These are phyloP conservation scores for Zasmidium cellare DNA, from an alignment of 2,329 filamentous ascomycete genomes.

Conservation along the genomic window DNA sequence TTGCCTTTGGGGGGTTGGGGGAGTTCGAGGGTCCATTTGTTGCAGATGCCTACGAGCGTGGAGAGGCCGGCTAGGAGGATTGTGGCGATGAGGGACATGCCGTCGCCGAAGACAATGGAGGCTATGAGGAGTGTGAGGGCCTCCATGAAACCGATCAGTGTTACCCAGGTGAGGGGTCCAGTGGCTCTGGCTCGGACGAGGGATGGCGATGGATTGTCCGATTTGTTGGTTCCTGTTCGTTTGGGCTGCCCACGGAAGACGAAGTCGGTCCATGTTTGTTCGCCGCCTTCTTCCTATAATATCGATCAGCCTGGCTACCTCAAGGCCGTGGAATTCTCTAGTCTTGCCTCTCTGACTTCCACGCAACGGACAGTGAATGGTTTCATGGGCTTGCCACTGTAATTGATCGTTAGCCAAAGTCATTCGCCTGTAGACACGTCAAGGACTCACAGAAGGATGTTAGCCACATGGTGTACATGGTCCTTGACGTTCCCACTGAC, in stretches of 20 bases:
- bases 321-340: neutral
- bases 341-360: constrained; percentile 19
- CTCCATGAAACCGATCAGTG: constrained; percentile 47
- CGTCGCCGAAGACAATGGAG: constrained; percentile 48
- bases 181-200: constrained; percentile 45
- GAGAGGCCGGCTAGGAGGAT: constrained; percentile 51
- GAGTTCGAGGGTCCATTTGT: constrained; percentile 51
- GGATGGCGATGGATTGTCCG: constrained; percentile 1
- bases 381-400: constrained; percentile 17
- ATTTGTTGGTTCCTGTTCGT: neutral
- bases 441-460: constrained; percentile 45
- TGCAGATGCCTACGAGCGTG: constrained; percentile 50
- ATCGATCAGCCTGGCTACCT: neutral
- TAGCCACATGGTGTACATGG: constrained; percentile 50
- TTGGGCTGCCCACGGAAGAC: constrained; percentile 43
- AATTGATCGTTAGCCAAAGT: constrained; percentile 3
- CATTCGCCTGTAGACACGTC: neutral
- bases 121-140: constrained; percentile 44
- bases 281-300: neutral
- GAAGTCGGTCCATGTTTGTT: constrained; percentile 12
- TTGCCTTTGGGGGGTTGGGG: constrained; percentile 35
- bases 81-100: constrained; percentile 52
- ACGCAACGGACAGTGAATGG: constrained; percentile 32
- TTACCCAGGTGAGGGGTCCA: constrained; percentile 48
- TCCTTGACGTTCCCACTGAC: constrained; percentile 49